A percentile compares a stretch with the other conserved stretches of the same genome.
Evolutionary conservation across 306 rosid genomes (phyloP).

Genomic region (Comarum palustre): DNA sequence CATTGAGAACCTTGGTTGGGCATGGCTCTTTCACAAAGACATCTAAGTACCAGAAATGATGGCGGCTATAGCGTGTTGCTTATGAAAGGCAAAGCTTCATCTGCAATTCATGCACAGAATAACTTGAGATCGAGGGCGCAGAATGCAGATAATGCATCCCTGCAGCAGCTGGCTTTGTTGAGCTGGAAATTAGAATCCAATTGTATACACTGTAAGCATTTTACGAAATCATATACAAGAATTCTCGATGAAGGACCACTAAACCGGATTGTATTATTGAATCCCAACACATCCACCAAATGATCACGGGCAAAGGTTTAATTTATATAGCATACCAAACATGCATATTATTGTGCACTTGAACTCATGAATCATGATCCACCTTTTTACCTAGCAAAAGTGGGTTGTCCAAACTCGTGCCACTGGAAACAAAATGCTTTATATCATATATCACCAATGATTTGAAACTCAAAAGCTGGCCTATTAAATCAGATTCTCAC

Average conservation of each 20-base stretch:
- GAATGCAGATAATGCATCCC: background rate
- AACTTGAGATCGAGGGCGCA: background rate
- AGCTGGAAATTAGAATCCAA: background rate
- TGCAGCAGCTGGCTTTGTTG: background rate
- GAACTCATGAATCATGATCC: background rate
- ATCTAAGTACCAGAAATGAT: background rate
- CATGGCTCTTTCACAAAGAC: constrained; percentile 5
- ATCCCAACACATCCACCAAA: background rate
- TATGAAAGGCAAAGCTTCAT: constrained; percentile 2
- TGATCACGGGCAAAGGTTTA: constrained; percentile 1
- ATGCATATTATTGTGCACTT: background rate
- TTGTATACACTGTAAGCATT: background rate
- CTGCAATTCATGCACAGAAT: background rate
- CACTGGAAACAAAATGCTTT: constrained; percentile 3
- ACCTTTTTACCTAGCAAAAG: background rate
- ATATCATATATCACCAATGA: background rate
- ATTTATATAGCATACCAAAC: background rate
- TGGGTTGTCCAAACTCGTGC: constrained; percentile 6
- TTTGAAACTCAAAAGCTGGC: background rate
- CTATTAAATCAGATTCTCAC: background rate
- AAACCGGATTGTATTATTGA: background rate
- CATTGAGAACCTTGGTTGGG: background rate
- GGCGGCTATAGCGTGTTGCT: background rate
- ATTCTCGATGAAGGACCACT: background rate
- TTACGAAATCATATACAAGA: background rate